A percentile compares a stretch with the other conserved stretches of the same genome.
Evolutionary conservation across 257 asterid species (phyloP).

Genomic region (Ligustrum vulgare): DNA sequence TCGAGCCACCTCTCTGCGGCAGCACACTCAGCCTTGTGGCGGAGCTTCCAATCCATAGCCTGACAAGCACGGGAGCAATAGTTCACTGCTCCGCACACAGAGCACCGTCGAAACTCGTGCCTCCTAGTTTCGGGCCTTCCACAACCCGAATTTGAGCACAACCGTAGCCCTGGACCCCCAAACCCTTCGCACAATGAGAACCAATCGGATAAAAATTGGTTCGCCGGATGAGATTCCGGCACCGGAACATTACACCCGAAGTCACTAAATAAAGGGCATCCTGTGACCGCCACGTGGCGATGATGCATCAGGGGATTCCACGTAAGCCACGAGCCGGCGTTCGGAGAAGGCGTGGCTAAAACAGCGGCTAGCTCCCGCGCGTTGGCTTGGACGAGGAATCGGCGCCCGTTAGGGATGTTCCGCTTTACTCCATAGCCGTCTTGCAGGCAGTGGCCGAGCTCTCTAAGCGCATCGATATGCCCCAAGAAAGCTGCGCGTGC

Average conservation of each 20-base stretch:
- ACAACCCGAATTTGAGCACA: slow-evolving; percentile 82
- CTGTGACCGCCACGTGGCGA: slow-evolving; percentile 43
- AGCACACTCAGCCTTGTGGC: slow-evolving; percentile 84
- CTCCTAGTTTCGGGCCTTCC: slow-evolving; percentile 87
- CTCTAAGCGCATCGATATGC: slow-evolving; percentile 90
- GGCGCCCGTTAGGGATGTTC: slow-evolving; percentile 83
- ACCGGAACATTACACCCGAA: slow-evolving; percentile 94
- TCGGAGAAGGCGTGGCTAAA: slow-evolving; percentile 48
- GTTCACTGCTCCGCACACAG: slow-evolving; percentile 85
- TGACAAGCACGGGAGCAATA: slow-evolving; percentile 98
- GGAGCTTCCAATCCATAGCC: slow-evolving; percentile 92
- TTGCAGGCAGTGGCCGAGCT: slow-evolving; percentile 96
- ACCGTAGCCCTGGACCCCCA: slow-evolving; percentile 58
- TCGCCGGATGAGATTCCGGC: slow-evolving; percentile 79
- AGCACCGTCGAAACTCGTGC: slow-evolving; percentile 89
- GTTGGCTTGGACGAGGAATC: slow-evolving; percentile 89
- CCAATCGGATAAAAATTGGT: slow-evolving; percentile 73
- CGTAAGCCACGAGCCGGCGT: slow-evolving; percentile 60
- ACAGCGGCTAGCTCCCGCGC: slow-evolving; percentile 94
- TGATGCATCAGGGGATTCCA: slow-evolving; percentile 46
- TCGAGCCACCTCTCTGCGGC: slow-evolving; percentile 49
- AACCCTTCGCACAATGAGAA: slow-evolving; percentile 32
- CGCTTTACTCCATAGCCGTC: slow-evolving; percentile 97
- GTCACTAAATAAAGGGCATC: slow-evolving; percentile 78
- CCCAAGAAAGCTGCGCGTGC: slow-evolving; percentile 96